Evolutionary conservation across 371 early-diverging fungal genomes (phyloP), one percentile per base, ranked within the genome.

Genomic region (Dinochytrium kinnereticum): DNA sequence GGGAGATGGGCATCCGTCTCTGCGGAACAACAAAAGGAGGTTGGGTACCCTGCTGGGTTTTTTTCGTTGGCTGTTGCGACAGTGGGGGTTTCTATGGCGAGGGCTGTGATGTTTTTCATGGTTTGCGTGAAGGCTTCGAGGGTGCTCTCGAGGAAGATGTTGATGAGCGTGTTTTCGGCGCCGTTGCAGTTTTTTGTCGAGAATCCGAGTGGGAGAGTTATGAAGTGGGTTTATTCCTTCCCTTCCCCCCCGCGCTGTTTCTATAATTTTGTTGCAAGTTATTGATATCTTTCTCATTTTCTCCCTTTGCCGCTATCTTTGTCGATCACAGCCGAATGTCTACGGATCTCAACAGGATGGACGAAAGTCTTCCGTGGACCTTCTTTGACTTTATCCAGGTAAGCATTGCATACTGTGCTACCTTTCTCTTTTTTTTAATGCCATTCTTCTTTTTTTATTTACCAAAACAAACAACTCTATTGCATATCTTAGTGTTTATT

Each of bases 121-220:
- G 57, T 80, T n/a, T 59, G 74, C 24, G 64, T 79, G 69, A 70
- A 36, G 19, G 39, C 70, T 26, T 69, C 68, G 24, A 40, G 34
- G 19, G 50, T 15, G 38, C 28, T 77, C 38, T 78, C 74, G 33
- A n/a, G 19, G 10, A 59, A 57, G 31, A 81, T 82, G 82, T 39
- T 82, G 34, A 10, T 26, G 1, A n/a, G 68, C 1, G 82, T 83
- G 0, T 68, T 86, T 59, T 36, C 67, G 21, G 44, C 59, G 21
- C 85, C 87, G 31, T 78, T 86, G 78, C 24, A 51, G 17, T 85
- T 83, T 65, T 85, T 85, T 72, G 69, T 76, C 24, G 65, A 53
- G 28, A 80, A 76, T 33, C 80, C 82, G 13, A 69, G 72, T 24
- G 85, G 85, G 1, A 71, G 81, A 65, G 40, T 83, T 19, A 38